Evolutionary conservation across 1,284 basidiomycete genomes (phyloP).

Genomic region (Schizopora paradoxa): DNA sequence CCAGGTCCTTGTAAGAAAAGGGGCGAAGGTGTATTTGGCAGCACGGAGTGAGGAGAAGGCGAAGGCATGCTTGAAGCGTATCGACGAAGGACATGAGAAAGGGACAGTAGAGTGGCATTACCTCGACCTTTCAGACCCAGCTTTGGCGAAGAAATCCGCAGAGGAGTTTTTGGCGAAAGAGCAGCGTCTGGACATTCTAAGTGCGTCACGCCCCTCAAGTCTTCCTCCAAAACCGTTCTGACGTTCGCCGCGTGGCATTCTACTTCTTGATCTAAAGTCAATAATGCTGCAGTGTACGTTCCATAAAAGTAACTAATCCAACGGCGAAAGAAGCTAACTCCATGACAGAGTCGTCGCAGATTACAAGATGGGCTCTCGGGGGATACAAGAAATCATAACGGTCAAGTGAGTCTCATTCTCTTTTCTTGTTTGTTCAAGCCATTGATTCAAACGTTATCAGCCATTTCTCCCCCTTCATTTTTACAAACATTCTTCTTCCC

Average conservation of each 20-base stretch:
- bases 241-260: too few species aligned
- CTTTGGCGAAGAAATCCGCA: slow-evolving; percentile 21
- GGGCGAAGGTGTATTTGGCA: slow-evolving; percentile 37
- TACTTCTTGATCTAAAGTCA: slow-evolving; percentile 18
- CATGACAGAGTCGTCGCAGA: slow-evolving; percentile 2
- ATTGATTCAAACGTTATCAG: slow-evolving; percentile 18
- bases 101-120: slow-evolving; percentile 21
- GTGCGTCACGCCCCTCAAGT: slow-evolving; percentile 13
- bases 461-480: slow-evolving; percentile 29
- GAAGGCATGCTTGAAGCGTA: slow-evolving; percentile 29
- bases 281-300: slow-evolving; percentile 23
- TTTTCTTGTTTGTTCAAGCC: background rate
- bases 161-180: slow-evolving; percentile 25
- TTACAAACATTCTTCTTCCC: slow-evolving; percentile 28
- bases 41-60: slow-evolving; percentile 31
- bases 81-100: slow-evolving; percentile 24
- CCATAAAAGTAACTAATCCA: background rate
- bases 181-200: slow-evolving; percentile 24
- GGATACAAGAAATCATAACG: slow-evolving; percentile 25
- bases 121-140: slow-evolving; percentile 22
- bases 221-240: background rate
- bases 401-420: slow-evolving; percentile 22
- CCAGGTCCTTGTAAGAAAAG: slow-evolving; percentile 28
- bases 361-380: slow-evolving; percentile 13
- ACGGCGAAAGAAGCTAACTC: background rate